phyloP scores from a whole-genome alignment of 352 stramenopile species.

The Globisporangium paroecandrum region DNA sequence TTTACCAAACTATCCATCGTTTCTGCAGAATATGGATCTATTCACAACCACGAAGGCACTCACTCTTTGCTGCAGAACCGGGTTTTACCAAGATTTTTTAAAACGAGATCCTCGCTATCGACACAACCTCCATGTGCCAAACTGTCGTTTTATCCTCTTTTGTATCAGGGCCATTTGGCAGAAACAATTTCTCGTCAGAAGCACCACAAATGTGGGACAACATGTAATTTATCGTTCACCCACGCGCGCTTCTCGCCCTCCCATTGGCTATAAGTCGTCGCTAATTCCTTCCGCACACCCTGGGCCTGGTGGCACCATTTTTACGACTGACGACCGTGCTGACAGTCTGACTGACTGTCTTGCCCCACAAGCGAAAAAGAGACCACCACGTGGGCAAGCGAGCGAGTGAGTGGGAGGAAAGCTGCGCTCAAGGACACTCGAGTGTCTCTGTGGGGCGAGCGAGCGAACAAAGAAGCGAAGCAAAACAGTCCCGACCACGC shows the following conservation, averaged over 20 bases:
- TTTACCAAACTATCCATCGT: not conserved
- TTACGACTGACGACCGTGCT: not conserved
- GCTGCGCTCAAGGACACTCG: not conserved
- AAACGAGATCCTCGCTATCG: not conserved
- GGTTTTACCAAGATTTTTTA: not conserved
- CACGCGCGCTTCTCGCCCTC: not conserved
- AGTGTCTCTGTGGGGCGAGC: not conserved
- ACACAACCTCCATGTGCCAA: not conserved
- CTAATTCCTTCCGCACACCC: not conserved
- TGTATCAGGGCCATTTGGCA: not conserved
- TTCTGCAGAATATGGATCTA: not conserved
- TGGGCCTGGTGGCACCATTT: not conserved
- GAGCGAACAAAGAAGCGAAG: not conserved
- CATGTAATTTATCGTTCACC: not conserved
- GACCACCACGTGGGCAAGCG: not conserved
- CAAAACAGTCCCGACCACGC: not conserved
- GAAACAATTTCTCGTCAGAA: not conserved
- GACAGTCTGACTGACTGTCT: not conserved
- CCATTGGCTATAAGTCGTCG: not conserved
- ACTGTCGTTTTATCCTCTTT: not conserved
- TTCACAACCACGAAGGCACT: not conserved
- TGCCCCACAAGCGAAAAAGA: not conserved
- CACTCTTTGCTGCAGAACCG: not conserved
- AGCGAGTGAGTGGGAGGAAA: not conserved
- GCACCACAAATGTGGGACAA: not conserved